Evolutionary conservation across 2,329 filamentous ascomycete genomes (phyloP).

Genomic region (Neonectria coccinea): DNA sequence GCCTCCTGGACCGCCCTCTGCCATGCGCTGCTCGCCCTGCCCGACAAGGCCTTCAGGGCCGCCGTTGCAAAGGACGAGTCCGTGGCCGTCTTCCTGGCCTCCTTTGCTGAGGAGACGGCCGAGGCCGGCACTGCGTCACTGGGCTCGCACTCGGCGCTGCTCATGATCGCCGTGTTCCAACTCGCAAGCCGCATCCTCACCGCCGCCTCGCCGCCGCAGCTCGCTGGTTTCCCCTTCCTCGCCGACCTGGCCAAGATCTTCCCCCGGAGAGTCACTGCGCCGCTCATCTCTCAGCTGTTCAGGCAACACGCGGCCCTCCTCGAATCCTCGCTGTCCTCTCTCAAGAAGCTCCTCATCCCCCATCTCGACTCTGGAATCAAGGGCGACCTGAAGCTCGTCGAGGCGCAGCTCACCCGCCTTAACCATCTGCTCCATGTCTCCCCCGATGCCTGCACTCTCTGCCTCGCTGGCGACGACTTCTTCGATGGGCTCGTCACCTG

Average conservation of each 20-base stretch:
- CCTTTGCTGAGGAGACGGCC: constrained; percentile 71
- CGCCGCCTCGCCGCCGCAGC: constrained; percentile 50
- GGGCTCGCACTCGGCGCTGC: constrained; percentile 53
- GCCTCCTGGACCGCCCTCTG: constrained; percentile 80
- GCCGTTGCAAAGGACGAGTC: constrained; percentile 68
- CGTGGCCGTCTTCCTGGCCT: constrained; percentile 71
- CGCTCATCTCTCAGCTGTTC: constrained; percentile 64
- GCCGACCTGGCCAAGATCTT: constrained; percentile 76
- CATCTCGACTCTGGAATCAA: constrained; percentile 71
- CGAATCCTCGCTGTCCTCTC: constrained; percentile 66
- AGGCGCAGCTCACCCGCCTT: constrained; percentile 67
- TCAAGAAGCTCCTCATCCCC: constrained; percentile 72
- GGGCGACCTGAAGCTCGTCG: constrained; percentile 65
- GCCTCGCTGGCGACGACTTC: constrained; percentile 89
- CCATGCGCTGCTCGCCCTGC: constrained; percentile 71
- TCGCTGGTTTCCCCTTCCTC: constrained; percentile 76
- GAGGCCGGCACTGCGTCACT: constrained; percentile 50
- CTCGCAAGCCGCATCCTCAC: constrained; percentile 70
- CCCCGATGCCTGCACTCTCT: constrained; percentile 66
- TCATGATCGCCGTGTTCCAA: constrained; percentile 75
- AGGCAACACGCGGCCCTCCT: constrained; percentile 60
- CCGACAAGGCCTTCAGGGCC: constrained; percentile 66
- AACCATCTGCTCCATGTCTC: constrained; percentile 74
- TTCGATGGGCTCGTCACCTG: constrained; percentile 78
- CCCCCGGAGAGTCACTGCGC: constrained; percentile 69